A percentile compares a stretch with the other conserved stretches of the same genome.
Evolutionary conservation across 805 yeast species (phyloP).

Genomic region (Pichia ethanolica): DNA sequence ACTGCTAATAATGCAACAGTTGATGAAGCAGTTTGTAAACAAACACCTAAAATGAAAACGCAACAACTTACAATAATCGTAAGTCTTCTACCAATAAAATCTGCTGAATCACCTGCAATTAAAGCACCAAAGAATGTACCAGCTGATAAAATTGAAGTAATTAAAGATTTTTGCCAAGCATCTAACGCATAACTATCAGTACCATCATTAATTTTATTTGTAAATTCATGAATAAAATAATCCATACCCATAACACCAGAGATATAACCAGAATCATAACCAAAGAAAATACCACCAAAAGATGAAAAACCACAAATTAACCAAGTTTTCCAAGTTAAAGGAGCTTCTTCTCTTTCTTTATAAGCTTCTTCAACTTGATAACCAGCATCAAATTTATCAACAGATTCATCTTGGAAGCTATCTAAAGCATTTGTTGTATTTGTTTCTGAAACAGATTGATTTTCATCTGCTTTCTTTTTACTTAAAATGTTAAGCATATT

Average conservation of each 20-base stretch:
- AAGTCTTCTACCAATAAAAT: conserved; percentile 40
- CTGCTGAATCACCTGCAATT: conserved; percentile 47
- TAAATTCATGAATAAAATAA: conserved; percentile 30
- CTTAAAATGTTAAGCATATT: too few species aligned
- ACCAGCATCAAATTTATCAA: neutral
- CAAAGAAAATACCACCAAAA: conserved; percentile 59
- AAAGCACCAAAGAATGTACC: conserved; percentile 70
- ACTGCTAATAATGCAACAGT: conserved; percentile 45
- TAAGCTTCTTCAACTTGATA: neutral
- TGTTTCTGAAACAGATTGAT: too few species aligned
- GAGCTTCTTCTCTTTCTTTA: conserved; percentile 26
- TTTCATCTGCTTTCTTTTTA: too few species aligned
- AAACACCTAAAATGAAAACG: conserved; percentile 41
- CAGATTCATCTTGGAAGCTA: neutral
- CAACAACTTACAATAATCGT: conserved; percentile 37
- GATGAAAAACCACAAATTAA: conserved; percentile 51
- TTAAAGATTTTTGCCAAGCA: conserved; percentile 34
- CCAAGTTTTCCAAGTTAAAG: conserved; percentile 31
- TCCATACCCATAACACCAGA: conserved; percentile 61
- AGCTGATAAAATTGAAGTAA: conserved; percentile 66
- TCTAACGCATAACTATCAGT: conserved; percentile 18
- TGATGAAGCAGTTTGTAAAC: conserved; percentile 40
- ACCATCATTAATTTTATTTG: conserved; percentile 27
- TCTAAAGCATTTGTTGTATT: too few species aligned
- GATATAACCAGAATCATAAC: conserved; percentile 64